Evolutionary conservation across 768 basidiomycete species (phyloP).

Genomic region (Brasilioporus rufonigricans): DNA sequence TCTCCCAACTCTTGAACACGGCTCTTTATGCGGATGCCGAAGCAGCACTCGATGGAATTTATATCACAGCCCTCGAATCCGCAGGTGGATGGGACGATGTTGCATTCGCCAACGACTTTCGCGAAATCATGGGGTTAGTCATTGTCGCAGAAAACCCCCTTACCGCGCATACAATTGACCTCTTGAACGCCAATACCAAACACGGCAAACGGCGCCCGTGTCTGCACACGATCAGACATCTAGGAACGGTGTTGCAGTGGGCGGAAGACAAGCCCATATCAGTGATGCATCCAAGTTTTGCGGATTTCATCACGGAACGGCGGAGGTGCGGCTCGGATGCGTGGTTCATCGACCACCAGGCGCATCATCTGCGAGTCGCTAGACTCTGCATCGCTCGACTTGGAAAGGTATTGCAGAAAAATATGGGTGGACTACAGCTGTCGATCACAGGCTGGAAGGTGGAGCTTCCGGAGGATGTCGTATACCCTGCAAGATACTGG

Average conservation of each 20-base stretch:
- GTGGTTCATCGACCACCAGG: constrained; percentile 29
- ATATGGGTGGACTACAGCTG: constrained; percentile 23
- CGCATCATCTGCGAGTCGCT: constrained; percentile 23
- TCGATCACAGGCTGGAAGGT: constrained; percentile 15
- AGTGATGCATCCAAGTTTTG: constrained; percentile 34
- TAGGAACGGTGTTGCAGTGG: constrained; percentile 29
- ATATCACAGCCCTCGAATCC: constrained; percentile 31
- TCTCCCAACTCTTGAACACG: constrained; percentile 21
- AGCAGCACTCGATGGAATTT: constrained; percentile 29
- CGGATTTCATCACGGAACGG: constrained; percentile 33
- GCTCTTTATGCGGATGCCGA: constrained; percentile 26
- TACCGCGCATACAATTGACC: constrained; percentile 24
- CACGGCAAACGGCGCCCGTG: constrained; percentile 22
- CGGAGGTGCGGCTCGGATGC: constrained; percentile 27
- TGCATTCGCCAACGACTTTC: constrained; percentile 29
- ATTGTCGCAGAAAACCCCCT: constrained; percentile 31
- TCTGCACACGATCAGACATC: constrained; percentile 29
- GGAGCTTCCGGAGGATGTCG: constrained; percentile 25
- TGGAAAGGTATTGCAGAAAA: constrained; percentile 20
- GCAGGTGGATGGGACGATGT: constrained; percentile 31
- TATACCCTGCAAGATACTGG: constrained; percentile 28
- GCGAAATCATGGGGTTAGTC: constrained; percentile 31
- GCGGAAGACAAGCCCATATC: constrained; percentile 26
- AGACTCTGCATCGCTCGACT: constrained; percentile 24
- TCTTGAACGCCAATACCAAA: constrained; percentile 19